Conservation (phyloP, 1,284 basidiomycete species). For the Phellopilus nigrolimitatus region DNA sequence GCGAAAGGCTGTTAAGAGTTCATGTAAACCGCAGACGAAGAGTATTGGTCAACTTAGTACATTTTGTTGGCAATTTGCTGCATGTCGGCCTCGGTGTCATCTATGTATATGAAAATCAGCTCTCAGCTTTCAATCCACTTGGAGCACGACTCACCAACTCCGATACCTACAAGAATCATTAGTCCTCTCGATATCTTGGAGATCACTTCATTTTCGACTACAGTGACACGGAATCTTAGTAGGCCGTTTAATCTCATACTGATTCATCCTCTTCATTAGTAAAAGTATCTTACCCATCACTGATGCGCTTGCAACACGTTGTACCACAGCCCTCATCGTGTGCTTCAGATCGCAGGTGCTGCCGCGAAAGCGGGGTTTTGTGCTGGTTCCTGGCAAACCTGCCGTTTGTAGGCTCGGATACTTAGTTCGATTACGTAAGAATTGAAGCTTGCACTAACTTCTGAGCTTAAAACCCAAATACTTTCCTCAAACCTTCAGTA, state of each 20-base stretch:
- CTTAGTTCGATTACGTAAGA: too few species aligned
- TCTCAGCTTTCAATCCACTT: constrained; percentile 16
- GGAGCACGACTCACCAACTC: constrained; percentile 41
- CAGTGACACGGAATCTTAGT: constrained; percentile 5
- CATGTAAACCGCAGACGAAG: constrained; percentile 4
- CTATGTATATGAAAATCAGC: constrained; percentile 36
- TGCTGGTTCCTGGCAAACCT: too few species aligned
- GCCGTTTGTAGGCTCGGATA: too few species aligned
- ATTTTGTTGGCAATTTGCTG: constrained; percentile 76
- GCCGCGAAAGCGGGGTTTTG: too few species aligned
- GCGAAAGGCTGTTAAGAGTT: constrained; percentile 51
- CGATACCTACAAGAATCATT: constrained; percentile 86
- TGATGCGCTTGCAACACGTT: constrained; percentile 71
- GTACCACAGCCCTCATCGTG: constrained; percentile 71
- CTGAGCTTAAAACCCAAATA: too few species aligned
- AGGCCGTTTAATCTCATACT: constrained; percentile 5
- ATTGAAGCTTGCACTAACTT: too few species aligned
- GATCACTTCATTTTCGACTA: constrained; percentile 69
- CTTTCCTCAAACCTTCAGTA: not conserved
- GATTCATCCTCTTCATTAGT: constrained; percentile 1
- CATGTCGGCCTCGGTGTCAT: constrained; percentile 74
- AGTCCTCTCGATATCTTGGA: constrained; percentile 79
- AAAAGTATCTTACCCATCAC: constrained; percentile 50
- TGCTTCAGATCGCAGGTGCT: not conserved
- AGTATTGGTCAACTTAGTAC: constrained; percentile 30